Conservation (phyloP, 148 eudicot genomes). For the Camellia japonica region DNA sequence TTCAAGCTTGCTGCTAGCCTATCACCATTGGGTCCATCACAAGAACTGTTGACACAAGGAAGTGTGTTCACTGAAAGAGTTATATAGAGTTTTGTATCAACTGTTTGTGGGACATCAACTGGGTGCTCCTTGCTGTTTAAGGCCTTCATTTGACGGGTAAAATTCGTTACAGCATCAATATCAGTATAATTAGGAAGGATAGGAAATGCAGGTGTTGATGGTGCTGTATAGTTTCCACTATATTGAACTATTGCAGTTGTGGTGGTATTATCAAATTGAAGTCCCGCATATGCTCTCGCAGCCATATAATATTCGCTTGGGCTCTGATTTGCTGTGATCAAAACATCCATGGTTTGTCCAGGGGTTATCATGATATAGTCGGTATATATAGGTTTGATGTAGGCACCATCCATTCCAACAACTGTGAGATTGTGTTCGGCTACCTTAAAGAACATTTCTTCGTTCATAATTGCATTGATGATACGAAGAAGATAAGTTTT, state of each 20-base stretch:
- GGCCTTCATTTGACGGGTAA: slow-evolving; percentile 5
- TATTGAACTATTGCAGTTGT: slow-evolving; percentile 23
- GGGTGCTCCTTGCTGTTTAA: not conserved
- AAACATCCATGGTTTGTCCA: slow-evolving; percentile 25
- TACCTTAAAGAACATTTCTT: slow-evolving; percentile 20
- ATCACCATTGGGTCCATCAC: slow-evolving; percentile 17
- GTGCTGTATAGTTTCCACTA: not conserved
- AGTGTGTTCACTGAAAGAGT: slow-evolving; percentile 3
- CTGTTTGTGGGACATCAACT: slow-evolving; percentile 15
- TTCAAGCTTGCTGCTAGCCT: slow-evolving; percentile 19
- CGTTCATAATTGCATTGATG: slow-evolving; percentile 21
- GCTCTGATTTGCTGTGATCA: slow-evolving; percentile 14
- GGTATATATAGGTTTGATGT: slow-evolving; percentile 21
- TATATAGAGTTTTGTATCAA: slow-evolving; percentile 1
- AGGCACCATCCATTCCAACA: slow-evolving; percentile 18
- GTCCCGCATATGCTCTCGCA: slow-evolving; percentile 6
- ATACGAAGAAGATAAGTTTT: not conserved
- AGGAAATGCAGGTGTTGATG: slow-evolving; percentile 3
- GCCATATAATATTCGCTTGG: slow-evolving; percentile 22
- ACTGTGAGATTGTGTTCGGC: slow-evolving; percentile 18
- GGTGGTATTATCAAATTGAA: slow-evolving; percentile 14
- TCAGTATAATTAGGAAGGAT: slow-evolving; percentile 15
- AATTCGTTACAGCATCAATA: slow-evolving; percentile 2
- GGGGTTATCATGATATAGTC: slow-evolving; percentile 24
- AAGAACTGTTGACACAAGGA: slow-evolving; percentile 1